Percentiles rank a stretch among this genome's conserved stretches.
phyloP scores from a whole-genome alignment of 2,329 filamentous ascomycete genomes.

The Thielaviopsis musarum region DNA sequence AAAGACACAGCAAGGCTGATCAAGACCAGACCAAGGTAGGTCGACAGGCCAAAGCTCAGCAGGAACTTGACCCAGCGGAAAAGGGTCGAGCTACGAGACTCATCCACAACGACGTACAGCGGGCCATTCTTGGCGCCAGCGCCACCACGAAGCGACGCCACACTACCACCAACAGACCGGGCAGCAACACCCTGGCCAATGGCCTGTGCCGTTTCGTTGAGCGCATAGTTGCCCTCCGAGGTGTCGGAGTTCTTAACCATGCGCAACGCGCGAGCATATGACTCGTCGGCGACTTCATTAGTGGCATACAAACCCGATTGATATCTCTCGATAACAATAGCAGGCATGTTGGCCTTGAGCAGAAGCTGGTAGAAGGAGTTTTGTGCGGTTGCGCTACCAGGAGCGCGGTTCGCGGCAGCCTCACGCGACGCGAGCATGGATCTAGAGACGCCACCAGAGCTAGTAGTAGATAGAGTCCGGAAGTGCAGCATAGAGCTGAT shows the following conservation, averaged over 20 bases:
- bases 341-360: conserved; percentile 80
- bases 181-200: conserved; percentile 71
- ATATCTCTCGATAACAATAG: conserved; percentile 81
- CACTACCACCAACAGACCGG: conserved; percentile 47
- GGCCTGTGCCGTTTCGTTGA: conserved; percentile 44
- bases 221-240: conserved; percentile 16
- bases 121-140: conserved; percentile 65
- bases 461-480: conserved; percentile 15
- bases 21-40: conserved; percentile 63
- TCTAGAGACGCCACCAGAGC: conserved; percentile 34
- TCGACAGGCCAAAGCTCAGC: conserved; percentile 58
- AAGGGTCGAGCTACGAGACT: conserved; percentile 59
- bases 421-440: conserved; percentile 70
- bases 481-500: conserved; percentile 1
- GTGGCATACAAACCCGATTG: conserved; percentile 71
- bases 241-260: conserved; percentile 12
- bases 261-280: conserved; percentile 38
- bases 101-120: conserved; percentile 92
- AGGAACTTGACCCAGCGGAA: conserved; percentile 90
- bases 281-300: conserved; percentile 59
- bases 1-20: conserved; percentile 54
- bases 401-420: conserved; percentile 84
- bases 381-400: conserved; percentile 70
- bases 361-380: conserved; percentile 89
- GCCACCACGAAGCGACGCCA: conserved; percentile 37